A percentile compares a stretch with the other conserved stretches of the same genome.
These are phyloP conservation scores for Debaryomyces hansenii DNA, from an alignment of 805 yeast species.

Conservation along the genomic window DNA sequence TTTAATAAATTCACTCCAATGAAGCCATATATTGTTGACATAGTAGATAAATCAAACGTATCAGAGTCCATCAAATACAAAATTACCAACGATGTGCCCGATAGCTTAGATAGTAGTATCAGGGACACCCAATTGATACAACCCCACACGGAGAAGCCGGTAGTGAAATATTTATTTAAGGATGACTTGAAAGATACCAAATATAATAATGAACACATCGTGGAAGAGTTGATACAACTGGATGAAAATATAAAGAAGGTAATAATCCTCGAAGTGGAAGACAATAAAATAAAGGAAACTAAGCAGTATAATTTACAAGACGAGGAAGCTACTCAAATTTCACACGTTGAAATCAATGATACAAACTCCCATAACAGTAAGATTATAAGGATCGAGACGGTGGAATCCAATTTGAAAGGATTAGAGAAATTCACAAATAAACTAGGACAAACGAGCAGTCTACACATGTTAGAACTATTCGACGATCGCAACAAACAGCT, in stretches of 20 bases:
- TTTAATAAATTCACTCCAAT: not conserved
- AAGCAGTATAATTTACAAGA: not conserved
- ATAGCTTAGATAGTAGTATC: constrained; percentile 2
- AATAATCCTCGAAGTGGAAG: not conserved
- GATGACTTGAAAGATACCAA: not conserved
- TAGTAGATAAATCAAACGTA: not conserved
- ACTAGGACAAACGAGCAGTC: not conserved
- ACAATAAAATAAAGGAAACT: not conserved
- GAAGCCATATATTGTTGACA: constrained; percentile 2
- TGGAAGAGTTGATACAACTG: not conserved
- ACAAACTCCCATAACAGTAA: not conserved
- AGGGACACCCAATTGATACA: constrained; percentile 1
- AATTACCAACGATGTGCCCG: not conserved
- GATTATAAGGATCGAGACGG: not conserved
- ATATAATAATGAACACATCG: not conserved
- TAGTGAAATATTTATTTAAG: constrained; percentile 1
- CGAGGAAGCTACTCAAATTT: not conserved
- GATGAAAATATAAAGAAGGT: constrained; percentile 1
- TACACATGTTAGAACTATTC: constrained; percentile 2
- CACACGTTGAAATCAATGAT: not conserved
- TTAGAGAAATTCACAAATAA: not conserved
- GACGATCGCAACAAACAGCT: constrained; percentile 1
- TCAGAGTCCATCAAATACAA: not conserved
- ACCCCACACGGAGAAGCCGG: not conserved
- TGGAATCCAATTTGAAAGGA: constrained; percentile 1